Evolutionary conservation across 2,329 filamentous ascomycete species (phyloP), one percentile per base, ranked within the genome.

Genomic region (Alternaria infectoria): DNA sequence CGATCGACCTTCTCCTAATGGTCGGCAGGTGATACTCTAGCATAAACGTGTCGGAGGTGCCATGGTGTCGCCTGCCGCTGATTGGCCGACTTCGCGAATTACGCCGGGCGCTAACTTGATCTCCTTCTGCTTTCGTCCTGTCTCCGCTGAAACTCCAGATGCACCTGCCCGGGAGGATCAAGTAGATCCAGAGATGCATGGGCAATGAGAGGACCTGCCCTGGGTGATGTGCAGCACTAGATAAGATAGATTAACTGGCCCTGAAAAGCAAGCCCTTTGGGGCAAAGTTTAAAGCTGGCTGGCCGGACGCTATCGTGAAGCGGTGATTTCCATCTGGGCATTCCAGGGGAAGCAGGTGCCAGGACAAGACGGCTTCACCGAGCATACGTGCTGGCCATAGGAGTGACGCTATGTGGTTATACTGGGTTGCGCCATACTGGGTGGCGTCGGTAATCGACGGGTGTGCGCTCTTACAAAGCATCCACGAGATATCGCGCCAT

Each of bases 71-170:
- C 49, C n/a, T 28, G 54, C 15, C 59, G 26, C 12, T 57, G 25
- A 68, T 66, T 68, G 61, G 66, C 43, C 50, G 46, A 26, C 25
- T 49, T 59, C 28, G 57, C 51, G 59, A 66, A 65, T 65, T 65
- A 56, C 59, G 32, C 23, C 44, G 45, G 57, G 59, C 66, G 64
- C 66, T 68, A 67, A 47, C 44, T 30, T 67, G 28, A 49, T 58
- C 58, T 63, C 66, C 66, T 68, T 68, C 66, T 66, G 25, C 56
- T 67, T 68, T 62, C 5, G 66, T 60, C 54, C 28, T 45, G 50
- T 12, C 61, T 68, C 66, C 64, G 66, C 50, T 50, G 43, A 50
- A 56, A 44, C 52, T 56, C 50, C 58, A 62, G 47, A 60, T 54
- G 45, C 62, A 65, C 64, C 64, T 67, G 64, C 64, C 64, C 59